Base-by-base conservation (phyloP, 23 red algal genomes). In the Gracilaria vermiculophylla region DNA sequence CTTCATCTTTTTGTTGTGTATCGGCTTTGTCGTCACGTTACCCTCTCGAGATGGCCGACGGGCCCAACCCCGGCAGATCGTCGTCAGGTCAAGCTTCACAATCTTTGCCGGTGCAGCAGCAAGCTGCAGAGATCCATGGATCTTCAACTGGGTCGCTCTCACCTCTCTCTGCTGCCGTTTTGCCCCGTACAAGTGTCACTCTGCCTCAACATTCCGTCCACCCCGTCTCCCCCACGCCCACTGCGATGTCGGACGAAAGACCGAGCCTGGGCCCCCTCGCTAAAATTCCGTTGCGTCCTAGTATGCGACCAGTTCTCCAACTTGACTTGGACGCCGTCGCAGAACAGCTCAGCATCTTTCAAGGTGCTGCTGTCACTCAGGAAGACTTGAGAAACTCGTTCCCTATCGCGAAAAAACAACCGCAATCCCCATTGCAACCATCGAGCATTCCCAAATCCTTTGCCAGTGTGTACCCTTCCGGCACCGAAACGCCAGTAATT, bases 111-210 rank as follows among this genome's bases (percentile, higher is more conserved):
- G n/a, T n/a, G n/a, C n/a, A n/a, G n/a, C n/a, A n/a, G n/a, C n/a
- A n/a, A n/a, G n/a, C n/a, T n/a, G n/a, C n/a, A n/a, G n/a, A n/a
- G n/a, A n/a, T n/a, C n/a, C n/a, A n/a, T n/a, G n/a, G n/a, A n/a
- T n/a, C n/a, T n/a, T n/a, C n/a, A n/a, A n/a, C n/a, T n/a, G 48
- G 73, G 11, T 48, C 73, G 44, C 53, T 56, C 73, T 78, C 48
- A 3, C 50, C 73, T 45, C 23, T 56, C 53, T n/a, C n/a, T n/a
- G n/a, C n/a, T n/a, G n/a, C n/a, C n/a, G 21, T 58, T 7, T 39
- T 45, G 13, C 73, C 53, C 17, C 42, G 25, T 3, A 53, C 27
- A 43, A 53, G 73, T 39, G 44, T 56, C 1, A 31, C 44, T 28
- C 29, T 58, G n/a, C 19, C 32, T 15, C 73, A 78, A 58, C 39